phyloP scores from a whole-genome alignment of 345 rosid genomes.

The Turnera subulata region DNA sequence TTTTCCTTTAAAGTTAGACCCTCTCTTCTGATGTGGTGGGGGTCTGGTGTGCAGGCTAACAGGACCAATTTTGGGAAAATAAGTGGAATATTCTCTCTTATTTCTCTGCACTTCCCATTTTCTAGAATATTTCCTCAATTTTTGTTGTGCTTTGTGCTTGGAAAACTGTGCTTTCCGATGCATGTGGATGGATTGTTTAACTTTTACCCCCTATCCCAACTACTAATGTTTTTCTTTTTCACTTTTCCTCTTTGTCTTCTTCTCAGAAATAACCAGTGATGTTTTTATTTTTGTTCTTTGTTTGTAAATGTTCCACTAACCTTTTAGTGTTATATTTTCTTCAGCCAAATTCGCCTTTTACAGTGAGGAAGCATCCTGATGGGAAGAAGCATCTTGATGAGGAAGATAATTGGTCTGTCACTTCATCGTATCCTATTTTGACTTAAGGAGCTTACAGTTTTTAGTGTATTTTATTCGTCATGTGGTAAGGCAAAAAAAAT shows the following conservation, averaged over 20 bases:
- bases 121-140: too few relatives aligned
- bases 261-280: not conserved
- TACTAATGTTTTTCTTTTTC: not conserved
- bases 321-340: slow-evolving; percentile 10
- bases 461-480: not conserved
- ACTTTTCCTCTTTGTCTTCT: not conserved
- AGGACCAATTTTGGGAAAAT: not conserved
- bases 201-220: not conserved
- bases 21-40: not conserved
- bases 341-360: slow-evolving; percentile 52
- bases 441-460: not conserved
- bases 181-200: not conserved
- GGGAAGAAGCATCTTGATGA: slow-evolving; percentile 66
- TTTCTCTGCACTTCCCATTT: too few relatives aligned
- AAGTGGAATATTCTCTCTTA: too few relatives aligned
- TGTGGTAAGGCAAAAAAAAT: not conserved
- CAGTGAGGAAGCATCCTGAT: slow-evolving; percentile 50
- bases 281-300: not conserved
- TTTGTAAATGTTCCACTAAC: slow-evolving; percentile 8
- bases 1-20: not conserved
- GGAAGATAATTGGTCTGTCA: slow-evolving; percentile 70
- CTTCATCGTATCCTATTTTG: slow-evolving; percentile 85
- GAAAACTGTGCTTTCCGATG: not conserved
- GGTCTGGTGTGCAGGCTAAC: not conserved
- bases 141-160: too few relatives aligned